Evolutionary conservation across 2,329 filamentous ascomycete species (phyloP), one percentile per base, ranked within the genome.

Genomic region (Scleromitrula shiraiana): DNA sequence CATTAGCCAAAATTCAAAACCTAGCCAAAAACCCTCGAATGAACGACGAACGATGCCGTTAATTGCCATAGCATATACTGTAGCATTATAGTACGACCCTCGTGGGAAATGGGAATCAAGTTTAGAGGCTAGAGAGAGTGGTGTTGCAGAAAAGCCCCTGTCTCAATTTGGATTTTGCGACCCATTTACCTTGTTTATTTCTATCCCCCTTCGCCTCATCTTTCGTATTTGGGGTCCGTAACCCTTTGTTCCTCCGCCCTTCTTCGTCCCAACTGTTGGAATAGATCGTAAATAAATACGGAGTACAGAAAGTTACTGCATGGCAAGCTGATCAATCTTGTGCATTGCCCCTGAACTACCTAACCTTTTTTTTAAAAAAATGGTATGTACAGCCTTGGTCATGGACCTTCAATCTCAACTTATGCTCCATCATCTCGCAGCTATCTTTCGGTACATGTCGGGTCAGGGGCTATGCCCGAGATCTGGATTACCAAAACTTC

Each of bases 241-340:
- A 17, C 12, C 24, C 33, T 26, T 30, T 7, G 8, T 7, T 33
- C 7, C 12, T 29, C n/a, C n/a, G n/a, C 26, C 30, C 35, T 36
- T 15, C 15, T 36, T 36, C 30, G 30, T 44, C 41, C 45, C 45
- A 36, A 47, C 45, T 23, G 45, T 36, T 47, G 45, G 45, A 15
- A 41, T 12, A 20, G 15, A n/a, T 19, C 32, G 24, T 29, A 23
- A 41, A 41, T 33, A 27, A 22, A 29, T 42, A 39, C 17, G 20
- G 19, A 22, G 20, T 26, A 30, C 44, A 40, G 36, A 41, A 8
- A 46, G 29, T 20, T 33, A 26, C 27, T 46, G 44, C 36, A 19
- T 27, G 37, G n/a, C 45, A 35, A 20, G 33, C 15, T 37, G 33
- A 37, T 17, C 17, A 37, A 19, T 37, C 19, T 37, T n/a, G 6